These are phyloP conservation scores for Artomyces pyxidatus DNA, from an alignment of 768 basidiomycete species.

Conservation along the genomic window DNA sequence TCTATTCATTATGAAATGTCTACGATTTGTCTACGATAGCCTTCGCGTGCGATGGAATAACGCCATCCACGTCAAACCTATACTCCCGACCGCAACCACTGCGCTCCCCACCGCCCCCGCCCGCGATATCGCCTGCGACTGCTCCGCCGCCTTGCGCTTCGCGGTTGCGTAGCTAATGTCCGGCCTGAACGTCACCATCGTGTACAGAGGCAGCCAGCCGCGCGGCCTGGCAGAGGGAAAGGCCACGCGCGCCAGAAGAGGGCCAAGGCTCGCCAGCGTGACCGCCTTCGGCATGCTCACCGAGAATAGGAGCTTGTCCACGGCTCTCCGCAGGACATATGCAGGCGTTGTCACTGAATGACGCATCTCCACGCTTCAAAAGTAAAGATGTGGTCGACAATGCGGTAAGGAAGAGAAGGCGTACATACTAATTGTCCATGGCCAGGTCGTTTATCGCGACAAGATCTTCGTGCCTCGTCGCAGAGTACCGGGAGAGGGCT, in stretches of 20 bases:
- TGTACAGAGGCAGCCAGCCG: conserved; percentile 92
- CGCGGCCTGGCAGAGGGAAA: conserved; percentile 37
- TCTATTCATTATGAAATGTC: conserved; percentile 3
- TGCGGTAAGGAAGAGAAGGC: conserved; percentile 15
- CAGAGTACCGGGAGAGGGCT: conserved; percentile 74
- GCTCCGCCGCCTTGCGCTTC: conserved; percentile 57
- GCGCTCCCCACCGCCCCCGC: conserved; percentile 26
- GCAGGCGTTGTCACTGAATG: conserved; percentile 78
- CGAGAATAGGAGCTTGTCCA: conserved; percentile 69
- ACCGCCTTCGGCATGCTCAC: conserved; percentile 44
- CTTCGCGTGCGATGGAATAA: conserved; percentile 15
- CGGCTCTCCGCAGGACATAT: conserved; percentile 70
- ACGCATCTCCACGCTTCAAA: conserved; percentile 83
- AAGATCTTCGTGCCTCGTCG: conserved; percentile 79
- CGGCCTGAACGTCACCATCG: conserved; percentile 96
- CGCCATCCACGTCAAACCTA: conserved; percentile 14
- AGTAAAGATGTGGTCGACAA: conserved; percentile 13
- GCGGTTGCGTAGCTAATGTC: conserved; percentile 89
- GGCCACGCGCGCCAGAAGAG: conserved; percentile 19
- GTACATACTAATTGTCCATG: conserved; percentile 91
- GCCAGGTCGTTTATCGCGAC: conserved; percentile 88
- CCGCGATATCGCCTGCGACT: conserved; percentile 52
- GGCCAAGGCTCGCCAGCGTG: conserved; percentile 38
- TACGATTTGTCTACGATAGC: conserved; percentile 11
- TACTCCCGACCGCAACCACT: conserved; percentile 7